Conservation (phyloP, 192 early-diverging fungal species). For the Coemansia sp. region DNA sequence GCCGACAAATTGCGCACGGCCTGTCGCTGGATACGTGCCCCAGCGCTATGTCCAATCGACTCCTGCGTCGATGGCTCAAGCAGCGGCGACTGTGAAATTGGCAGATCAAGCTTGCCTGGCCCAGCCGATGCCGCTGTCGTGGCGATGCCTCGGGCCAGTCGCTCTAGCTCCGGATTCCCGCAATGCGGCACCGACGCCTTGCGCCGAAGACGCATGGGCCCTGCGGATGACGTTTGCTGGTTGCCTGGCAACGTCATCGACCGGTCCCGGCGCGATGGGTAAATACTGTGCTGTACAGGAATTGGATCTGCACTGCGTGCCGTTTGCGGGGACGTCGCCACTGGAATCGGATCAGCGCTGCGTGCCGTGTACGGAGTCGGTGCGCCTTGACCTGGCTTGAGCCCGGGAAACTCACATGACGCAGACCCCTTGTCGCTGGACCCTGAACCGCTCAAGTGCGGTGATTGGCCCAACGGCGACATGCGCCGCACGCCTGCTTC, state of each 20-base stretch:
- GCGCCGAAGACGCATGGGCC: constrained; percentile 8
- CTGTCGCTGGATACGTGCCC: constrained; percentile 41
- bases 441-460: neutral
- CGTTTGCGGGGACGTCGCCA: neutral
- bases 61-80: constrained; percentile 19
- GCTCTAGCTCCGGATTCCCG: neutral
- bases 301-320: constrained; percentile 6
- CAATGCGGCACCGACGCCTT: constrained; percentile 14
- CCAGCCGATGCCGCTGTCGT: constrained; percentile 4
- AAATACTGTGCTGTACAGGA: neutral
- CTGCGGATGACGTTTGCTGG: neutral
- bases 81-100: constrained; percentile 35
- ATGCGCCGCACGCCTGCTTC: neutral
- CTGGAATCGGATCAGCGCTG: constrained; percentile 3
- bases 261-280: constrained; percentile 31
- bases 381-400: neutral
- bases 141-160: constrained; percentile 9
- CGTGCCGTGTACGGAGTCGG: neutral
- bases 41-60: constrained; percentile 22
- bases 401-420: neutral
- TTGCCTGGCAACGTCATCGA: constrained; percentile 41
- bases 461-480: constrained; percentile 9
- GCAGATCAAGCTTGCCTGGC: constrained; percentile 9
- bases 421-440: neutral
- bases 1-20: constrained; percentile 39